A percentile compares a stretch with the other conserved stretches of the same genome.
These are phyloP conservation scores for Madurella fahalii DNA, from an alignment of 2,329 filamentous ascomycete species.

Conservation along the genomic window DNA sequence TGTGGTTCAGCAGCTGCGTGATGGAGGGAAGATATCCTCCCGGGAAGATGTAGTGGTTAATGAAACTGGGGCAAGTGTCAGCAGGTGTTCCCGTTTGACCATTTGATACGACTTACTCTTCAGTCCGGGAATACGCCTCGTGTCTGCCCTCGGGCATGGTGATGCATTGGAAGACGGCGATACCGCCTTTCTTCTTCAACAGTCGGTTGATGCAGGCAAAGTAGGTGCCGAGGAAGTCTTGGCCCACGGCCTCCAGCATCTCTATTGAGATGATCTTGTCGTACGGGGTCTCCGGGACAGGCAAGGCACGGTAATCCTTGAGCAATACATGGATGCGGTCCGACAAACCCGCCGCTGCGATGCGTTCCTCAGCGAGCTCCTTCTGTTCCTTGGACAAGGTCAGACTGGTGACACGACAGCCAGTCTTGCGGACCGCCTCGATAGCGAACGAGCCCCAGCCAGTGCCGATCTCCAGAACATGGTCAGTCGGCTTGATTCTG, in stretches of 20 bases:
- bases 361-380: constrained; percentile 60
- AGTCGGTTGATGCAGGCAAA: constrained; percentile 61
- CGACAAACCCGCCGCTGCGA: constrained; percentile 55
- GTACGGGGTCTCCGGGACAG: constrained; percentile 50
- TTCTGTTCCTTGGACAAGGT: constrained; percentile 69
- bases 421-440: constrained; percentile 60
- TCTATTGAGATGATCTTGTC: constrained; percentile 74
- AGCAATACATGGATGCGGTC: constrained; percentile 61
- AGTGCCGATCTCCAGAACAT: constrained; percentile 71
- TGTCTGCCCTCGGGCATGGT: constrained; percentile 70
- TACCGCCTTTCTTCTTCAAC: constrained; percentile 61
- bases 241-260: constrained; percentile 72
- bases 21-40: constrained; percentile 65
- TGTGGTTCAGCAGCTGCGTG: constrained; percentile 54
- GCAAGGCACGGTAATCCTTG: constrained; percentile 64
- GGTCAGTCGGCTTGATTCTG: constrained; percentile 59
- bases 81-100: background rate
- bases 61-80: constrained; percentile 47
- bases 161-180: constrained; percentile 72
- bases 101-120: constrained; percentile 46
- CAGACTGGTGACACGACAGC: constrained; percentile 64
- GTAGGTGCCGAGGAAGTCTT: constrained; percentile 63
- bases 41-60: constrained; percentile 73
- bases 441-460: constrained; percentile 75
- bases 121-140: constrained; percentile 59